Evolutionary conservation across 345 rosid species (phyloP), one percentile per base, ranked within the genome.

Genomic region (Microcos paniculata): DNA sequence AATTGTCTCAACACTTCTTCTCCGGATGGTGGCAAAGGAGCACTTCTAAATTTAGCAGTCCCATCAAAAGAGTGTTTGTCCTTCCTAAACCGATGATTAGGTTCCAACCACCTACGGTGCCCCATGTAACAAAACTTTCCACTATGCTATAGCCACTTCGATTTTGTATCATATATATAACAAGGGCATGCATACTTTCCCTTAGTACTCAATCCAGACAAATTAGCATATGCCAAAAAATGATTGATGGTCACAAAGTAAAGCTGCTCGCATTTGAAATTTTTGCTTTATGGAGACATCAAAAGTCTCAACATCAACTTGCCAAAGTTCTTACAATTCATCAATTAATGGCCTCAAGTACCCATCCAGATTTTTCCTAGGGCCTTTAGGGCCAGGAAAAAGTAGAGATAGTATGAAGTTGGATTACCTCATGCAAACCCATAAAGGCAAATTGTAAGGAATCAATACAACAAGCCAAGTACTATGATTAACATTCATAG

Each of bases 321-420:
- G 59, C 76, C 76, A 70, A 24, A 77, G 61, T 10, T 62, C 63
- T 1, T 75, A 49, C 14, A 75, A 63, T 10, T 74, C 70, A 62
- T 74, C 77, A 75, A 51, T 38, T 13, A 75, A 33, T 6, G 49
- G 70, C 42, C 33, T 30, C 19, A 70, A 16, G 7, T 59, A 77
- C 8, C 70, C 40, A 35, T 77, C 68, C 35, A 77, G 40, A 12
- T 70, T 26, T 19, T 77, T 33, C 11, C 28, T 33, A 28, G 0
- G 80, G 6, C 15, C 48, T 19, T 48, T 31, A 31, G 70, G 76
- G 0, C 80, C 46, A 4, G 80, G 62, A 31, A 78, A 62, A 9
- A 71, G 38, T 19, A 24, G 16, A 12, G 76, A 59, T 38, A 71
- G 18, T 23, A 77, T 19, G 16, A 63, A 18, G 13, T 66, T 31